These are phyloP conservation scores for Metschnikowia peoriensis DNA, from an alignment of 805 yeast genomes.

Conservation along the genomic window DNA sequence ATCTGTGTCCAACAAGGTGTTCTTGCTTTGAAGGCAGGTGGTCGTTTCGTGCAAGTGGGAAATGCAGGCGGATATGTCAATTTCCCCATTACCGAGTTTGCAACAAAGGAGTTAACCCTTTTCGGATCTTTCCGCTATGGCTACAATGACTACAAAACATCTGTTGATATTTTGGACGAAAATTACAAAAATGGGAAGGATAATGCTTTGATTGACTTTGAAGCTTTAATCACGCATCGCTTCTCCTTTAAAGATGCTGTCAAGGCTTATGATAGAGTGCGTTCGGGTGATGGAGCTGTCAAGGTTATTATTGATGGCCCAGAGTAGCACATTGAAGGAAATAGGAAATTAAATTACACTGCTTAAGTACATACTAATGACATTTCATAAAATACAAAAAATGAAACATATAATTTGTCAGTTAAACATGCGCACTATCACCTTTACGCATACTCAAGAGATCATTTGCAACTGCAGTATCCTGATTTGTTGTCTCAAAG, in stretches of 20 bases:
- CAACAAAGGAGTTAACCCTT: constrained; percentile 64
- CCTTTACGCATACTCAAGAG: constrained; percentile 13
- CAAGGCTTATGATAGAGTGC: constrained; percentile 71
- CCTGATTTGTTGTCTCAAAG: neutral
- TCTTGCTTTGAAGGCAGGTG: constrained; percentile 60
- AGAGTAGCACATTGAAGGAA: constrained; percentile 20
- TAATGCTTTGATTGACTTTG: constrained; percentile 54
- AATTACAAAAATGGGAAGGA: constrained; percentile 46
- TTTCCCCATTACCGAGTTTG: constrained; percentile 72
- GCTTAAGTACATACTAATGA: neutral
- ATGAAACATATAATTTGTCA: neutral
- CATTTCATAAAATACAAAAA: too few relatives aligned
- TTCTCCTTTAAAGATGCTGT: constrained; percentile 70
- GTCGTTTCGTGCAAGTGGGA: constrained; percentile 80
- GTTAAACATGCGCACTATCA: neutral
- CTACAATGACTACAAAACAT: constrained; percentile 70
- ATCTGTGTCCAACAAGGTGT: constrained; percentile 71
- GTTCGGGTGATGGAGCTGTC: constrained; percentile 64
- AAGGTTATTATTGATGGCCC: constrained; percentile 87
- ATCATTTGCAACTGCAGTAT: constrained; percentile 10
- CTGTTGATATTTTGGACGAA: constrained; percentile 62
- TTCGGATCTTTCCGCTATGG: constrained; percentile 81
- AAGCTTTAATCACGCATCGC: constrained; percentile 69
- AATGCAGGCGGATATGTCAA: constrained; percentile 68
- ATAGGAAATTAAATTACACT: neutral